Percentiles rank a stretch among this genome's conserved stretches.
These are phyloP conservation scores for Yarrowia bubula DNA, from an alignment of 805 yeast genomes.

Conservation along the genomic window DNA sequence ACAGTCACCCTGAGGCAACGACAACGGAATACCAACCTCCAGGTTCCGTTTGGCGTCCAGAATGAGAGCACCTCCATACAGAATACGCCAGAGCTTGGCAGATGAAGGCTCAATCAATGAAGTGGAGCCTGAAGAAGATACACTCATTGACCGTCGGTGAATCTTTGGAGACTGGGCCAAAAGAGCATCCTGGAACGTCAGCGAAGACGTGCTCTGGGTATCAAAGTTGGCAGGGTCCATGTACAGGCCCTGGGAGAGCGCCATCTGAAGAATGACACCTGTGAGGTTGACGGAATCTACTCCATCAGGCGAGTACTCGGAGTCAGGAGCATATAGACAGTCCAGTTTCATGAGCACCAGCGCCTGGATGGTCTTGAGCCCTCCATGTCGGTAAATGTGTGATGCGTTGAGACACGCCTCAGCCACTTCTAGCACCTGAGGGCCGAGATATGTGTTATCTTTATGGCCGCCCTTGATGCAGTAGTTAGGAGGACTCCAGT, in stretches of 20 bases:
- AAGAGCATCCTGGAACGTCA: conserved; percentile 7
- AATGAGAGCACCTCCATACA: conserved; percentile 11
- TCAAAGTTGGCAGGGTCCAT: conserved; percentile 25
- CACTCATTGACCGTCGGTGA: conserved; percentile 2
- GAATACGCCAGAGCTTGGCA: conserved; percentile 18
- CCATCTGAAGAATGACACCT: conserved; percentile 20
- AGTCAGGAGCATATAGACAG: conserved; percentile 18
- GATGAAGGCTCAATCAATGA: conserved; percentile 5
- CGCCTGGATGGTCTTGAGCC: conserved; percentile 24
- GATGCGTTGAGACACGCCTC: conserved; percentile 19
- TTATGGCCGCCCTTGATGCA: conserved; percentile 26
- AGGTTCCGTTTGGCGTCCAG: conserved; percentile 20
- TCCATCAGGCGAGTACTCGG: conserved; percentile 16
- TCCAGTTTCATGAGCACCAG: conserved; percentile 22
- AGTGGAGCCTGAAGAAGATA: not conserved
- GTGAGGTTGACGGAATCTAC: conserved; percentile 22
- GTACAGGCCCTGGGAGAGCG: conserved; percentile 15
- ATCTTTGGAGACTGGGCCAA: not conserved
- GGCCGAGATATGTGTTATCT: conserved; percentile 13
- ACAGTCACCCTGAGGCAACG: conserved; percentile 22
- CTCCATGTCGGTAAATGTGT: conserved; percentile 2
- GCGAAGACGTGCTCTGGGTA: not conserved
- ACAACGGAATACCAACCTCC: conserved; percentile 15
- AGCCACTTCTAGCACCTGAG: conserved; percentile 16
- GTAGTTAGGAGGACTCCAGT: conserved; percentile 26